These are phyloP conservation scores for Aspergillus niger DNA, from an alignment of 2,329 filamentous ascomycete species.

Conservation along the genomic window DNA sequence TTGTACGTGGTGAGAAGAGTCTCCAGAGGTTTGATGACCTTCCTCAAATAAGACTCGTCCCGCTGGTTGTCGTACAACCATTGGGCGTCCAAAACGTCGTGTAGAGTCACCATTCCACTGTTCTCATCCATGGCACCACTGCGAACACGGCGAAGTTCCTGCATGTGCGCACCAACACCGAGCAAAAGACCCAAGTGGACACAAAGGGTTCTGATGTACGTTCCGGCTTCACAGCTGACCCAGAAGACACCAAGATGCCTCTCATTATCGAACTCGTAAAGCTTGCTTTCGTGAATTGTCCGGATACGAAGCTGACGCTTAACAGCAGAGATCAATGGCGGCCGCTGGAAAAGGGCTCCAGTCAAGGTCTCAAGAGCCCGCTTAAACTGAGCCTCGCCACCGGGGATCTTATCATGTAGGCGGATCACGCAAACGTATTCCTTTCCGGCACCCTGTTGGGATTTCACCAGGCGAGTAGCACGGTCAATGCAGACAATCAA, in stretches of 20 bases:
- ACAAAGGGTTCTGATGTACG: slow-evolving; percentile 97
- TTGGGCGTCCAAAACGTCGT: slow-evolving; percentile 94
- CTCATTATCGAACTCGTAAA: slow-evolving; percentile 97
- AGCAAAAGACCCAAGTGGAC: slow-evolving; percentile 80
- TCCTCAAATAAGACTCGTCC: slow-evolving; percentile 89
- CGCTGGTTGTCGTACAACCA: slow-evolving; percentile 95
- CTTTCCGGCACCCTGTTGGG: slow-evolving; percentile 97
- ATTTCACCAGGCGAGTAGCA: slow-evolving; percentile 96
- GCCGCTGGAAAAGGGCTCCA: slow-evolving; percentile 94
- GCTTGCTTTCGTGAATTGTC: slow-evolving; percentile 95
- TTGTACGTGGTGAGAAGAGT: slow-evolving; percentile 91
- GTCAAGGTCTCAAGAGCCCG: slow-evolving; percentile 94
- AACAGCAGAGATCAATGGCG: slow-evolving; percentile 95
- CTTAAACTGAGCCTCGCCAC: slow-evolving; percentile 88
- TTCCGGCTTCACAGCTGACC: slow-evolving; percentile 98
- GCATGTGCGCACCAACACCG: slow-evolving; percentile 94
- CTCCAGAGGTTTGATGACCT: slow-evolving; percentile 89
- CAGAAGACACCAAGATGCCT: slow-evolving; percentile 97
- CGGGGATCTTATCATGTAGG: slow-evolving; percentile 91
- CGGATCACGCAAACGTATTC: slow-evolving; percentile 97
- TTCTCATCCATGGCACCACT: slow-evolving; percentile 94
- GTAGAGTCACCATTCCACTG: slow-evolving; percentile 85
- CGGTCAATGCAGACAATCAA: slow-evolving; percentile 95
- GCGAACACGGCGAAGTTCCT: slow-evolving; percentile 91
- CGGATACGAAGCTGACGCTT: slow-evolving; percentile 98